Evolutionary conservation across 129 eudicot genomes (phyloP).

Genomic region (Lactuca sativa): DNA sequence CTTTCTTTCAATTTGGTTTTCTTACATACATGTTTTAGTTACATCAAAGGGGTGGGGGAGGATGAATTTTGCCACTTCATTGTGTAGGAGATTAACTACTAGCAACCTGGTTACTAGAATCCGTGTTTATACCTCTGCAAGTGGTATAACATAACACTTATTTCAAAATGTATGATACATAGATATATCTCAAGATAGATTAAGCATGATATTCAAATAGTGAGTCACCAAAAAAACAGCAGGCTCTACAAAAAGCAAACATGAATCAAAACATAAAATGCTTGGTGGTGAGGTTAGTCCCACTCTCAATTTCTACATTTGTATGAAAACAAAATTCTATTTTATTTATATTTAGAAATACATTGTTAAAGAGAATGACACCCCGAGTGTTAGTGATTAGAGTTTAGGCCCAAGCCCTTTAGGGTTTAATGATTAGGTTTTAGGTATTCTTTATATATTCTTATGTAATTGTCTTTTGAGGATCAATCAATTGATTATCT

Average conservation of each 20-base stretch:
- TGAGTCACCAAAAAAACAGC: constrained; percentile 97
- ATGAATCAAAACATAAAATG: constrained; percentile 81
- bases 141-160: constrained; percentile 42
- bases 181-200: constrained; percentile 81
- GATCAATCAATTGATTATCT: too few species aligned
- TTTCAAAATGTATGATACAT: neutral
- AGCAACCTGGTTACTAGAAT: constrained; percentile 54
- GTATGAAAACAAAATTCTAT: neutral
- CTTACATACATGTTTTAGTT: constrained; percentile 33
- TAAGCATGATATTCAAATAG: constrained; percentile 70
- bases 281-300: constrained; percentile 93
- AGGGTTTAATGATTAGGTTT: too few species aligned
- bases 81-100: constrained; percentile 64
- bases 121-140: constrained; percentile 62
- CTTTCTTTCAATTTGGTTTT: too few species aligned
- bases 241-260: constrained; percentile 90
- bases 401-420: too few species aligned
- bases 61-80: constrained; percentile 67
- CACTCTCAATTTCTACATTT: too few species aligned
- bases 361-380: constrained; percentile 81
- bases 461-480: too few species aligned
- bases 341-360: neutral
- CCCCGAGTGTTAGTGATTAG: too few species aligned
- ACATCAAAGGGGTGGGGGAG: constrained; percentile 10
- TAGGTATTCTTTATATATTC: too few species aligned